Base-by-base conservation (phyloP, 1,139 yeast species). In the Sugiyamaella castrensis region DNA sequence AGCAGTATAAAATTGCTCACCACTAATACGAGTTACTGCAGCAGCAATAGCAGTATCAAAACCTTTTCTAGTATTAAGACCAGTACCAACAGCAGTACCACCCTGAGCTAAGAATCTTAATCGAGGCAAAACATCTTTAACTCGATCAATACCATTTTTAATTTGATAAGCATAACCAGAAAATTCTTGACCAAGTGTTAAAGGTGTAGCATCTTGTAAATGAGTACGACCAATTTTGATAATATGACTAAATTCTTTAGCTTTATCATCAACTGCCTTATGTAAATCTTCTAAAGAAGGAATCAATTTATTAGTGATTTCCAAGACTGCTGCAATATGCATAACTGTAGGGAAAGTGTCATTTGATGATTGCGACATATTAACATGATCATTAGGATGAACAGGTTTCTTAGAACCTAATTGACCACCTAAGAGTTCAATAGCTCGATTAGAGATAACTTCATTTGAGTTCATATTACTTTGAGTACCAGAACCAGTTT, bases 31-130 rank as follows among this genome's bases (percentile, higher is more conserved):
- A 52, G 94, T 71, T 39, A 89, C 94, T 66, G 83, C 79, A 53
- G 76, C 80, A 53, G 96, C 96, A 59, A 92, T 80, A 63, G 85
- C 82, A 59, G 75, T 82, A 64, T 89, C 95, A 69, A 87, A 92
- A 15, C 98, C 98, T 67, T 80, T 80, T 66, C 71, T 84, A 71
- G 98, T 91, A 81, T 92, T 92, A 61, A 92, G 80, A 57, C 98
- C 98, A 51, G 98, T 92, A 62, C 98, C 98, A 51, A 92, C 98
- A 53, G 98, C 98, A 57, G 98, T 92, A 73, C 98, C 98, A 74
- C 98, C 98, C 77, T 92, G 98, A 47, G 98, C 98, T 63, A 92
- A 80, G 66, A 69, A 81, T 65, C 84, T 77, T 68, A 92, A 78
- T 70, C 83, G 81, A 59, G 88, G 88, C 58, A 92, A 79, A 47